Evolutionary conservation across 345 rosid species (phyloP), one percentile per base, ranked within the genome.

Genomic region (Isatis tinctoria): DNA sequence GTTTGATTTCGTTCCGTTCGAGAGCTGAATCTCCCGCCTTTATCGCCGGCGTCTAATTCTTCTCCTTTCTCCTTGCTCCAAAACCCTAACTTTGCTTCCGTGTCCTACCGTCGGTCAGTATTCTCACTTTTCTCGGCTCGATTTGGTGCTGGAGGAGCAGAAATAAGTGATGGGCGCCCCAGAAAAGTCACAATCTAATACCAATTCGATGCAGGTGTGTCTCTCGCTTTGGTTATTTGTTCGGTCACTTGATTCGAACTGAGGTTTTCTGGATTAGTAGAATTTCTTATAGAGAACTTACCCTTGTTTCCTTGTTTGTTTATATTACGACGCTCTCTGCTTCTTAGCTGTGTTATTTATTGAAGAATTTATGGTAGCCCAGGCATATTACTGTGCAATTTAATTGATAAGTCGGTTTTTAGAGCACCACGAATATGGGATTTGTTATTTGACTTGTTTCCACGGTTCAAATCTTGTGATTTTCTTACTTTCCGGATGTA

Each of bases 151-250:
- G 51, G 74, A 53, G 79, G 65, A 73, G 37, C 78, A 40, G 72
- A 45, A 78, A 80, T 70, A 72, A 68, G 82, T 72, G 74, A 95
- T 95, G 99, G 97, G 92, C 85, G 90, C 85, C 27, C 89, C 76
- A 48, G 99, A 91, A 74, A 95, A 90, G 80, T 85, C 91, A 8
- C 90, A 87, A 79, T 69, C 89, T 36, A 85, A 82, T 75, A 71
- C 90, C 72, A 90, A 87, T 83, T 76, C 97, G 86, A 80, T 95
- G 96, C 99, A 95, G 97, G 98, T 91, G 3, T 74, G 86, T 72
- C 20, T 62, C 26, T 2, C 30, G 12, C 58, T 59, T 77, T 44
- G 51, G 53, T 54, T 49, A 18, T 41, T 78, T 30, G 13, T 56
- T 62, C 4, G 35, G 44, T 70, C 41, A 39, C 69, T 72, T 65